phyloP scores from a whole-genome alignment of 164 flowering plant genomes.

The Umbilicus rupestris region DNA sequence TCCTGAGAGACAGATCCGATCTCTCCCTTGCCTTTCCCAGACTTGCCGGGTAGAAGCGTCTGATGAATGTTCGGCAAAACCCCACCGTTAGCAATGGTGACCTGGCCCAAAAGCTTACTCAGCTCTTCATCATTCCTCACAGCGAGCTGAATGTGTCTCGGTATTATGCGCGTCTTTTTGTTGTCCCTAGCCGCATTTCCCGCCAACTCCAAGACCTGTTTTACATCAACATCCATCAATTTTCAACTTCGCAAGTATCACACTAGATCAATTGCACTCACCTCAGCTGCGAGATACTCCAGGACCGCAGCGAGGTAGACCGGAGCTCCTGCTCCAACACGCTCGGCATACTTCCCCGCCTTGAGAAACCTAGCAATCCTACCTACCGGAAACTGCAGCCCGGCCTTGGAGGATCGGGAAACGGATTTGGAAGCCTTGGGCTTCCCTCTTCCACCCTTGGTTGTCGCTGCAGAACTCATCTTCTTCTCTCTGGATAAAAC shows the following conservation, averaged over 20 bases:
- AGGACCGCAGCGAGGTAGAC: not conserved
- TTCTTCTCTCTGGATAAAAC: not conserved
- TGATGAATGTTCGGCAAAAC: not conserved
- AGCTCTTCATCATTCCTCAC: not conserved
- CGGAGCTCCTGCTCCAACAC: not conserved
- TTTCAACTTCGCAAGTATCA: too few species aligned
- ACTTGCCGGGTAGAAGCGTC: not conserved
- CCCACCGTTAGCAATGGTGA: not conserved
- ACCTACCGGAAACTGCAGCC: not conserved
- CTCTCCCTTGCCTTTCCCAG: not conserved
- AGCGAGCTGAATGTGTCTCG: not conserved
- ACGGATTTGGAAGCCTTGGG: not conserved
- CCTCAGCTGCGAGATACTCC: not conserved
- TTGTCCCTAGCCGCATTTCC: not conserved
- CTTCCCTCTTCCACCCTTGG: not conserved
- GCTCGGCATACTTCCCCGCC: not conserved
- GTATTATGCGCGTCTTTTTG: not conserved
- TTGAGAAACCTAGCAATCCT: not conserved
- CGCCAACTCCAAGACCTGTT: not conserved
- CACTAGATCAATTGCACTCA: too few species aligned
- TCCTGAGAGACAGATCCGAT: not conserved
- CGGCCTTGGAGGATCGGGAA: not conserved
- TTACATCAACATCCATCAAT: not conserved
- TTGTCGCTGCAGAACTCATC: not conserved
- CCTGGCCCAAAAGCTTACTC: not conserved